Percentiles rank a stretch among this genome's conserved stretches.
Evolutionary conservation across 2,329 filamentous ascomycete species (phyloP).

Genomic region (Cadophora sp.): DNA sequence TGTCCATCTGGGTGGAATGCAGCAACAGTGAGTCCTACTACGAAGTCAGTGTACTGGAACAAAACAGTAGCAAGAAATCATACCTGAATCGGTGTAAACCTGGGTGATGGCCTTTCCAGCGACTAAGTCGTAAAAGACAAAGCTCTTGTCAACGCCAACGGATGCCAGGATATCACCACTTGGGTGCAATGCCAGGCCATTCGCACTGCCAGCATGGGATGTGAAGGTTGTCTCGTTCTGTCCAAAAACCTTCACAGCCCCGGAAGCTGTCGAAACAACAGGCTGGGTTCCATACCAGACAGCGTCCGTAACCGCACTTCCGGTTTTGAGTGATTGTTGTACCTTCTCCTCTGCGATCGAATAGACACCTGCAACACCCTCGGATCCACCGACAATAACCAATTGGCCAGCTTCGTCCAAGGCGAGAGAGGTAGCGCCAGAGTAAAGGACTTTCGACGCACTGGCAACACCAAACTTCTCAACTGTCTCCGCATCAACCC

Average conservation of each 20-base stretch:
- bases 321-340: slow-evolving; percentile 49
- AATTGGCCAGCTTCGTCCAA: slow-evolving; percentile 64
- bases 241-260: slow-evolving; percentile 78
- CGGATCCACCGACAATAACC: slow-evolving; percentile 66
- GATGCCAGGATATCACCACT: slow-evolving; percentile 84
- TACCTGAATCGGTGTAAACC: slow-evolving; percentile 81
- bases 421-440: slow-evolving; percentile 63
- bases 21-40: slow-evolving; percentile 61
- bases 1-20: slow-evolving; percentile 98
- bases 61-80: slow-evolving; percentile 46
- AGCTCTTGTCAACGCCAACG: slow-evolving; percentile 89
- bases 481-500: slow-evolving; percentile 80
- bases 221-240: slow-evolving; percentile 72
- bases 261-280: slow-evolving; percentile 44
- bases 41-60: slow-evolving; percentile 22
- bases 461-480: slow-evolving; percentile 61
- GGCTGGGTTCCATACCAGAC: slow-evolving; percentile 52
- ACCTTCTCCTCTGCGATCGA: slow-evolving; percentile 80
- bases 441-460: slow-evolving; percentile 63
- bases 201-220: slow-evolving; percentile 85
- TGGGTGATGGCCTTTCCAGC: slow-evolving; percentile 74
- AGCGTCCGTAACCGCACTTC: slow-evolving; percentile 62
- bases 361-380: slow-evolving; percentile 75
- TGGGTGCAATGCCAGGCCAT: slow-evolving; percentile 80
- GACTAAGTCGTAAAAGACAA: slow-evolving; percentile 84